Evolutionary conservation across 306 rosid species (phyloP), one percentile per base, ranked within the genome.

Genomic region (Canavalia gladiata): DNA sequence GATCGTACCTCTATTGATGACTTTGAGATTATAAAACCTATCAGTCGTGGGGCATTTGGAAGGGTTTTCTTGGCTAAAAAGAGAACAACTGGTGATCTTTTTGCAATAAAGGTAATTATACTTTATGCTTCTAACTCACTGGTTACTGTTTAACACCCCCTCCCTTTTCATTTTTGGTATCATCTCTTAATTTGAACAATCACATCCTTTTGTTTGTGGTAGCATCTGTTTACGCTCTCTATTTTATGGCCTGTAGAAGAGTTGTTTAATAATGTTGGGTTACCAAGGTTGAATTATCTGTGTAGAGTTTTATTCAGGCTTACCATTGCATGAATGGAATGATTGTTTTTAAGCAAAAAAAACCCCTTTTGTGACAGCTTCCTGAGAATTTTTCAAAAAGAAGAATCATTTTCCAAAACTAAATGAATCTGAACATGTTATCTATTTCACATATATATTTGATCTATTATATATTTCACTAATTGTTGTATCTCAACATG

Each of bases 21-120:
- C 85, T 95, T 95, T 85, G 99, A 89, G 88, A 95, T 93, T 81
- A 95, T 95, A 81, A 95, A 93, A 75, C 98, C 99, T 39, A 95
- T 95, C 57, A 95, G 99, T 65, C 97, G 99, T 57, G 99, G 99
- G 76, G 99, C 99, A 87, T 95, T 95, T 86, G 99, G 99, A 81
- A 91, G 99, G 87, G 99, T 95, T 87, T 95, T 95, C 88, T 84
- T 95, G 87, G 99, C 99, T 81, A 91, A 91, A 84, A 95, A 95
- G 93, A 92, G 99, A 87, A 91, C 95, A 30, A 95, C 99, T 6
- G 99, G 99, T 69, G 99, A 95, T 84, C 97, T 95, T 67, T 95
- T 95, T 86, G 99, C 99, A 0, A 95, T 95, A 85, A 95, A 95
- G 97, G 99, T 90, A 66, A 84, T 46, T 47, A 57, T 72, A 49